Evolutionary conservation across 306 rosid species (phyloP), one percentile per base, ranked within the genome.

Genomic region (Medicago arabica): DNA sequence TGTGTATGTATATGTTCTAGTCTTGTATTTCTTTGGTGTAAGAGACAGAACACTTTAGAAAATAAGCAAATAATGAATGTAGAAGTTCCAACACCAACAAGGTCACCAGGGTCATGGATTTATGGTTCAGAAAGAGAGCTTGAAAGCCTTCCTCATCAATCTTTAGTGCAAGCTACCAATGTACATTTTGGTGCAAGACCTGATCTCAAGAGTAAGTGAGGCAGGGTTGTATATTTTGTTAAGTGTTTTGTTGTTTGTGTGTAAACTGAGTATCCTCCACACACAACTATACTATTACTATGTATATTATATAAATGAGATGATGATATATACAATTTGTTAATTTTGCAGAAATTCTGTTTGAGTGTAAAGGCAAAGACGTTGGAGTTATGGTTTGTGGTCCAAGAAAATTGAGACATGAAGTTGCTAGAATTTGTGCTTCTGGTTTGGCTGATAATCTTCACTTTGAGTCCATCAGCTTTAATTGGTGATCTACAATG

Each of bases 341-440:
- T 25, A 28, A 50, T 62, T 19, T 66, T 72, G 71, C 85, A 85
- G 91, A 64, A 63, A 83, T 86, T 61, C 47, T 86, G 61, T 65
- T 1, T 0, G 83, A 76, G 47, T 71, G 77, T 49, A 58, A 83
- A 74, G 81, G 78, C 23, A 67, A 86, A 8, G 87, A 83, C 71
- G 63, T 83, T 47, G 91, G 88, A 51, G 88, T 85, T 11, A 34
- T 87, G 46, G 94, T 80, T 0, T 83, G 89, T 60, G 91, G 89
- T 5, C 91, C 94, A 53, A 83, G 71, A 76, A 82, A 49, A 41
- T 71, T 84, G 88, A 87, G 87, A 83, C 89, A 89, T 55, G 83
- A 89, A 75, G 89, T 85, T 53, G 91, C 91, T 9, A 76, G 16
- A 16, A 80, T 85, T 23, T 87, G 87, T 78, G 74, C 89, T 46